These are phyloP conservation scores for Kwoniella heveanensis DNA, from an alignment of 768 basidiomycete genomes.

Conservation along the genomic window DNA sequence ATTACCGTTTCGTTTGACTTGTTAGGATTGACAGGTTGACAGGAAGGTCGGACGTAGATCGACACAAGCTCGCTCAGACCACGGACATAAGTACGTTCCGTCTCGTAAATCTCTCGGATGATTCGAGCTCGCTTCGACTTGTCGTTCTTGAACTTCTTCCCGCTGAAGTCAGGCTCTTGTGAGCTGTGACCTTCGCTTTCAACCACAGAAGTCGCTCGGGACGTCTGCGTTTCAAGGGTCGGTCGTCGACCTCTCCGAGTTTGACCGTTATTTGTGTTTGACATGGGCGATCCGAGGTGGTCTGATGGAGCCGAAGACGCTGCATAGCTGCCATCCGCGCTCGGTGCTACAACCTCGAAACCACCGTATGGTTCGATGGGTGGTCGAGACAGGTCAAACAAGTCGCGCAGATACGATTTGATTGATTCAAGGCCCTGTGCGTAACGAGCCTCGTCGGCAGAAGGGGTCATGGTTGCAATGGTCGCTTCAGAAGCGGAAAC, in stretches of 20 bases:
- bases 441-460: slow-evolving; percentile 37
- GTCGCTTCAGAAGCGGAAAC: slow-evolving; percentile 21
- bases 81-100: slow-evolving; percentile 91
- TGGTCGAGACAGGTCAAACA: slow-evolving; percentile 82
- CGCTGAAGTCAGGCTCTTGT: slow-evolving; percentile 16
- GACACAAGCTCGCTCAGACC: slow-evolving; percentile 91
- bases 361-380: slow-evolving; percentile 61
- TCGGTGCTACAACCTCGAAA: slow-evolving; percentile 32
- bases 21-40: slow-evolving; percentile 67
- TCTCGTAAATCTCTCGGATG: slow-evolving; percentile 86
- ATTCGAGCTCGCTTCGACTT: slow-evolving; percentile 78
- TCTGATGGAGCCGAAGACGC: slow-evolving; percentile 21
- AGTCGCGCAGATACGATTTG: slow-evolving; percentile 93
- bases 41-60: slow-evolving; percentile 88
- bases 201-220: slow-evolving; percentile 23
- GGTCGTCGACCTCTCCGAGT: slow-evolving; percentile 31
- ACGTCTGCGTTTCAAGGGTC: slow-evolving; percentile 26
- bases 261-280: slow-evolving; percentile 21
- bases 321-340: slow-evolving; percentile 19
- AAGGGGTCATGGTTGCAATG: slow-evolving; percentile 23
- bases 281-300: slow-evolving; percentile 25
- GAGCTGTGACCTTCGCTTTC: slow-evolving; percentile 19
- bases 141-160: slow-evolving; percentile 87
- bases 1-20: slow-evolving; percentile 79
- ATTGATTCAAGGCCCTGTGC: slow-evolving; percentile 73